Evolutionary conservation across 2,329 filamentous ascomycete genomes (phyloP), one percentile per base, ranked within the genome.

Genomic region (Ophiocordyceps australis): DNA sequence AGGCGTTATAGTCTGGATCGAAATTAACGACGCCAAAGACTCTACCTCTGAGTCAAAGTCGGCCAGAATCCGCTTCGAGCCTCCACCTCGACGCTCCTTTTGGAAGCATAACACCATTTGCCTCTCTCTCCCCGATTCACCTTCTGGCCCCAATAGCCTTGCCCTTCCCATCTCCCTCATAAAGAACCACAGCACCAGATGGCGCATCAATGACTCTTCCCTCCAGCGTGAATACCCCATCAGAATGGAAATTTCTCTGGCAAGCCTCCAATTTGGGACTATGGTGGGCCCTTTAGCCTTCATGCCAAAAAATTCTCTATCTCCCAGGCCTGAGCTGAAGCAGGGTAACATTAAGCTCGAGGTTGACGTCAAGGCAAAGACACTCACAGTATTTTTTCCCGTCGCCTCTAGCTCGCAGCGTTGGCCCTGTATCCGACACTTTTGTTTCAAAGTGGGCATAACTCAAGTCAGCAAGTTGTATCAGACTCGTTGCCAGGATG

Each of bases 261-360:
- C 42, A 2, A 51, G 49, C 0, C 38, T 83, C 2, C 59, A 69
- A 12, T 75, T 83, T 35, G 77, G 79, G 0, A 53, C 69, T 21
- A 57, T 70, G 48, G 37, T 60, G 2, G 47, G 57, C 2, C 57
- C 64, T 5, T 51, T 48, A 3, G 52, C 54, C 0, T 69, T 83
- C 62, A 61, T 27, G 35, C 38, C 2, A 18, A 47, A n/a, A 19
- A 21, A 4, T 14, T 29, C 3, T 26, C 29, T 10, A 19, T 10
- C 3, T 4, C 15, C 2, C 24, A 18, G 4, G 7, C 23, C 5
- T n/a, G n/a, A n/a, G n/a, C n/a, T n/a, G n/a, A n/a, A n/a, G n/a
- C n/a, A n/a, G n/a, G 28, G 28, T 3, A 31, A 35, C 2, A 16
- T 52, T 5, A 39, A 32, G 11, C 19, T 55, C 9, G 41, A 46